A percentile compares a stretch with the other conserved stretches of the same genome.
Conservation (phyloP, 2,329 filamentous ascomycete genomes). For the Epichloe gansuensis region DNA sequence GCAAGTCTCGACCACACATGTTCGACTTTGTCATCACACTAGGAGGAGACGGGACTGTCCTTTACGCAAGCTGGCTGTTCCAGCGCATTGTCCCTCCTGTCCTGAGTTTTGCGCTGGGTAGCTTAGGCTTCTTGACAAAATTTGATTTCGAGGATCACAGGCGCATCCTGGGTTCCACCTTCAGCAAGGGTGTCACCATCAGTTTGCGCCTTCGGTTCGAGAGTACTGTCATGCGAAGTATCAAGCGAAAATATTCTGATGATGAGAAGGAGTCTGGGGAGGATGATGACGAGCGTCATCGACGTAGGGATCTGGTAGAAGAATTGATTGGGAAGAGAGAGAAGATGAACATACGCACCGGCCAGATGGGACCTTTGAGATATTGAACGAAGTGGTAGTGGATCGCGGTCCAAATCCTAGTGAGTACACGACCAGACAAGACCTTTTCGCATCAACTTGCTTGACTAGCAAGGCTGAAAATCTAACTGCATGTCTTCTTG, state of each 20-base stretch:
- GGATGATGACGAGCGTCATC: slow-evolving; percentile 26
- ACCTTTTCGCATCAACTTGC: too few relatives aligned
- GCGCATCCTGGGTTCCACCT: slow-evolving; percentile 56
- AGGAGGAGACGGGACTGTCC: slow-evolving; percentile 90
- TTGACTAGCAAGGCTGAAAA: too few relatives aligned
- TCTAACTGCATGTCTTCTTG: not conserved
- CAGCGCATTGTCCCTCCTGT: slow-evolving; percentile 91
- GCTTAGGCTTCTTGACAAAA: slow-evolving; percentile 88
- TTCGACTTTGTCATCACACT: slow-evolving; percentile 93
- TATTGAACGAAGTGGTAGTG: slow-evolving; percentile 93
- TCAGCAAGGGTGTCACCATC: slow-evolving; percentile 75
- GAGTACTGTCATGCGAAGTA: slow-evolving; percentile 80
- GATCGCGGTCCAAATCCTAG: slow-evolving; percentile 89
- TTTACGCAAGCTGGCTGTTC: slow-evolving; percentile 95
- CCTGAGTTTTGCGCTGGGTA: slow-evolving; percentile 81
- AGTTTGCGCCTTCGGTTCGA: slow-evolving; percentile 83
- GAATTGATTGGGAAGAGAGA: slow-evolving; percentile 80
- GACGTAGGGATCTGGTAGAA: slow-evolving; percentile 62
- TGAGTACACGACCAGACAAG: slow-evolving; percentile 30
- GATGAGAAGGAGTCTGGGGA: slow-evolving; percentile 18
- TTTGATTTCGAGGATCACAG: slow-evolving; percentile 77
- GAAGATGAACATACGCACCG: slow-evolving; percentile 76
- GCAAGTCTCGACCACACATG: slow-evolving; percentile 62
- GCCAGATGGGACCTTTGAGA: slow-evolving; percentile 76
- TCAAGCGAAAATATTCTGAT: slow-evolving; percentile 28